Conservation (phyloP, 805 yeast genomes). For the Starmerella sirachaensis region DNA sequence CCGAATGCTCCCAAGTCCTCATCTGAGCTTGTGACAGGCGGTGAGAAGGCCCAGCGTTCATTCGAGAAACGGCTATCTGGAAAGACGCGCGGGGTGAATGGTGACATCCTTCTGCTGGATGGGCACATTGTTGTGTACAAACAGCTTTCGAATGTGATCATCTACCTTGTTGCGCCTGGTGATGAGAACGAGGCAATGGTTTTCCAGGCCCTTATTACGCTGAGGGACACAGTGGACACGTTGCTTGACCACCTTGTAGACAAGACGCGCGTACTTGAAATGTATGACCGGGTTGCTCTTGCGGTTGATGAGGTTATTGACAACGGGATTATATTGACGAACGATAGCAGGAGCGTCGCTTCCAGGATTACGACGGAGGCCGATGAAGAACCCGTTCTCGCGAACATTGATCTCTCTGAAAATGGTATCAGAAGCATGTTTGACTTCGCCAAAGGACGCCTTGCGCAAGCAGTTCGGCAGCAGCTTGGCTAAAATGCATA, state of each 20-base stretch:
- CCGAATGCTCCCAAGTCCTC: constrained; percentile 41
- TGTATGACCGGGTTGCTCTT: constrained; percentile 73
- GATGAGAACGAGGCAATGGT: constrained; percentile 80
- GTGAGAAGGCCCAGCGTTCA: constrained; percentile 51
- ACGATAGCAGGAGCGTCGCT: constrained; percentile 75
- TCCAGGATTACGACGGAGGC: constrained; percentile 88
- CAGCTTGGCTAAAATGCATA: constrained; percentile 18
- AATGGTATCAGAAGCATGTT: constrained; percentile 61
- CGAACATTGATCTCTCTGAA: constrained; percentile 32
- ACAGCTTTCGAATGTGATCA: constrained; percentile 61
- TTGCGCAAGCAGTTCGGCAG: constrained; percentile 41
- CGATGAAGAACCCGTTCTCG: constrained; percentile 42
- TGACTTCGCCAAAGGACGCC: constrained; percentile 72
- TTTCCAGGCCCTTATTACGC: constrained; percentile 61
- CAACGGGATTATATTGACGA: constrained; percentile 84
- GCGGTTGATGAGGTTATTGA: constrained; percentile 88
- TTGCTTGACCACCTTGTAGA: constrained; percentile 60
- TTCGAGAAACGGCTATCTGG: constrained; percentile 63
- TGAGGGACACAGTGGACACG: constrained; percentile 70
- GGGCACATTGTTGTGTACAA: constrained; percentile 75
- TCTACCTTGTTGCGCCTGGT: constrained; percentile 59
- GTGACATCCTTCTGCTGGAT: constrained; percentile 71
- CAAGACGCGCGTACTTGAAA: constrained; percentile 62
- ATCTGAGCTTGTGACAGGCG: constrained; percentile 30
- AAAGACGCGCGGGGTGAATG: constrained; percentile 69